Conservation (phyloP, 1,284 basidiomycete species). For the Exsudoporus floridanus region DNA sequence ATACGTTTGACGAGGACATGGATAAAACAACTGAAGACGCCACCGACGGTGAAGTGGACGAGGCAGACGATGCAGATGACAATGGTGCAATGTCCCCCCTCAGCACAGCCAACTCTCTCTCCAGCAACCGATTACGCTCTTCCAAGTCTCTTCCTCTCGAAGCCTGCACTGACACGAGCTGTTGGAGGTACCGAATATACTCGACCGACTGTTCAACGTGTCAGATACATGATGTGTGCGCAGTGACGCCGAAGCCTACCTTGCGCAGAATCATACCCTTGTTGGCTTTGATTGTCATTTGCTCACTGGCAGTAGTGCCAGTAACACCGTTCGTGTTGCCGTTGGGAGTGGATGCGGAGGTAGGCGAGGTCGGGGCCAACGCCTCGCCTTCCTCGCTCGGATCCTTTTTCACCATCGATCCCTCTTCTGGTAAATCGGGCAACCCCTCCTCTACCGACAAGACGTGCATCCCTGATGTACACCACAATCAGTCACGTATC, state of each 20-base stretch:
- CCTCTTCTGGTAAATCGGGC: constrained; percentile 33
- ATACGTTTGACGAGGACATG: constrained; percentile 13
- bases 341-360: constrained; percentile 5
- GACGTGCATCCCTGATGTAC: constrained; percentile 25
- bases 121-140: constrained; percentile 31
- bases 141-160: constrained; percentile 76
- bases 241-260: constrained; percentile 12
- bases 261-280: constrained; percentile 88
- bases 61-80: constrained; percentile 12
- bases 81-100: constrained; percentile 14
- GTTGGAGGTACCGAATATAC: constrained; percentile 85
- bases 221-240: constrained; percentile 10
- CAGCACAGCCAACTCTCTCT: constrained; percentile 28
- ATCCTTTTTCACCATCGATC: constrained; percentile 34
- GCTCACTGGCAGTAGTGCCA: constrained; percentile 20
- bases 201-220: constrained; percentile 61
- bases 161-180: constrained; percentile 76
- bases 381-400: constrained; percentile 30
- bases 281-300: constrained; percentile 67
- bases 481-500: not conserved
- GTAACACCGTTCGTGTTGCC: constrained; percentile 2
- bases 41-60: constrained; percentile 21
- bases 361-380: constrained; percentile 16
- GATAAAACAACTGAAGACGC: constrained; percentile 21
- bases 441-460: constrained; percentile 28